Evolutionary conservation across 2,329 filamentous ascomycete species (phyloP), one percentile per base, ranked within the genome.

Genomic region (Hypoxylon sp.): DNA sequence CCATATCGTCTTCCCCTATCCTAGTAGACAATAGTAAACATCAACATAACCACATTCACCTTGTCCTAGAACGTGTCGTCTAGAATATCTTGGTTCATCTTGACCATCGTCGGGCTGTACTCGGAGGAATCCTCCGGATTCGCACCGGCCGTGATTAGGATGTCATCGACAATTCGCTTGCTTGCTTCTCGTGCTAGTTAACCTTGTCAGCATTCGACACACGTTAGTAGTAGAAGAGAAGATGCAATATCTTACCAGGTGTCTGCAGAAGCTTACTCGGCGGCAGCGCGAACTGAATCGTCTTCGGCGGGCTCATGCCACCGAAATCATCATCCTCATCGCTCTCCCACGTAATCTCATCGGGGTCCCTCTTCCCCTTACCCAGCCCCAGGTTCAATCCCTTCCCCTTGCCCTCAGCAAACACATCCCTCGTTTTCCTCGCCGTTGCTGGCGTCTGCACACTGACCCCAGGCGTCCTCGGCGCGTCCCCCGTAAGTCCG

Each of bases 281-380:
- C 55, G 92, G 92, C 51, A 97, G 81, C 48, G 91, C 90, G 78
- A 97, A 97, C 75, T 94, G 92, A 66, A 97, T 94, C 10, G 93
- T 96, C 84, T 98, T 98, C 0, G 96, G 96, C 28, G 96, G 96
- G 75, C 93, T 97, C 80, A 94, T 91, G 5, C 90, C 93, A 5
- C 86, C 87, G 64, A 91, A 90, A 52, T 90, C 87, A 9, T 89
- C 87, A 28, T 91, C 91, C 61, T 89, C 90, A 67, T 94, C 91
- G 74, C 90, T 92, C 58, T 94, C 91, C 90, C 93, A 96, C 17
- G 84, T 85, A 62, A 90, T 88, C 75, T 90, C 88, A 58, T 88
- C 73, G 5, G 53, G 60, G 11, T 71, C 86, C 63, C 77, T 81
- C 49, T 75, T 75, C 11, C 60, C 70, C 52, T 72, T 73, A 0